phyloP scores from a whole-genome alignment of 2,329 filamentous ascomycete genomes.

The Arachnopeziza araneosa region DNA sequence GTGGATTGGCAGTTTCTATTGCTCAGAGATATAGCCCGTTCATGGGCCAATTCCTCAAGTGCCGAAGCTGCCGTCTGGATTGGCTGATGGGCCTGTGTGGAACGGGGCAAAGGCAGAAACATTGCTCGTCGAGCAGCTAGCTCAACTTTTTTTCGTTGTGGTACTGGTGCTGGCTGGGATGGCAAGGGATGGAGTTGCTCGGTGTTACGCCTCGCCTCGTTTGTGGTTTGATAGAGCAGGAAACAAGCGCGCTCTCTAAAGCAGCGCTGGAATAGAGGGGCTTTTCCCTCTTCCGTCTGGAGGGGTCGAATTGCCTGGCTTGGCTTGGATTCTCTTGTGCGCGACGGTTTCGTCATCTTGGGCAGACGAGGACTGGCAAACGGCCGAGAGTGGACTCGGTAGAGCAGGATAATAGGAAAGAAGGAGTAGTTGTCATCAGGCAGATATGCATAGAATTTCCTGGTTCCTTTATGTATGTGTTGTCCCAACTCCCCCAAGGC shows the following conservation, averaged over 20 bases:
- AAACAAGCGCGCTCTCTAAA: background rate
- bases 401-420: background rate
- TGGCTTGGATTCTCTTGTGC: background rate
- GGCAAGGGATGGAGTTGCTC: background rate
- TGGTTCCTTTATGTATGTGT: background rate
- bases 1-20: conserved; percentile 31
- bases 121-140: too few species aligned
- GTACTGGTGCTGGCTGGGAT: background rate
- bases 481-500: background rate
- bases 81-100: background rate
- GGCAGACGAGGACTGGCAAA: background rate
- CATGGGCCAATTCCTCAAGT: background rate
- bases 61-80: background rate
- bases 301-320: too few species aligned
- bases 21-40: conserved; percentile 26
- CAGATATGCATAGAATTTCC: background rate
- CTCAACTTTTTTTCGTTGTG: background rate
- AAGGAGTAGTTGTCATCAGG: background rate
- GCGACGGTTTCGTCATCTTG: background rate
- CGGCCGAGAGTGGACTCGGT: background rate
- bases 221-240: background rate
- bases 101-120: too few species aligned
- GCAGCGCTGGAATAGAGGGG: background rate
- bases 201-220: background rate
- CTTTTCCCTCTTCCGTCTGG: background rate